These are phyloP conservation scores for Protomyces pachydermus DNA, from an alignment of 1,139 yeast genomes.

Conservation along the genomic window DNA sequence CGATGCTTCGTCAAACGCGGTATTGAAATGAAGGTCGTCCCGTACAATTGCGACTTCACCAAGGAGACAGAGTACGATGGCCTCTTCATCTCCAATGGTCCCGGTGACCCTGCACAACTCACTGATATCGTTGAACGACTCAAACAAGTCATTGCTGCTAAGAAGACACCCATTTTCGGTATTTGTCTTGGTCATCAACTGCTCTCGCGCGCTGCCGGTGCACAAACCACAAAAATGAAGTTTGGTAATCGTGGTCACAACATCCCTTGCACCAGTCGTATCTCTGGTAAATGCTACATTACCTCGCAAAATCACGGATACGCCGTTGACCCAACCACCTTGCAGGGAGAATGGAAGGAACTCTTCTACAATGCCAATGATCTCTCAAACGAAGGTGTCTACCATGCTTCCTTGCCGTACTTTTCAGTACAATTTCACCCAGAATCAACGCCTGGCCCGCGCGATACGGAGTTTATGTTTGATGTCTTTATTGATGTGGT, in stretches of 20 bases:
- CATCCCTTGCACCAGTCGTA: constrained; percentile 91
- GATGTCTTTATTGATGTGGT: constrained; percentile 88
- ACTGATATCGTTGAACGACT: constrained; percentile 58
- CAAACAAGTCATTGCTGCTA: constrained; percentile 52
- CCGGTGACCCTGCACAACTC: constrained; percentile 96
- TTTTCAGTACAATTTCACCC: constrained; percentile 99
- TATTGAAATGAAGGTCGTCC: constrained; percentile 91
- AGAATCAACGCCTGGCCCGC: constrained; percentile 98
- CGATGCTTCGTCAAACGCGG: constrained; percentile 96
- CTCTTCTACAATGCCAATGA: constrained; percentile 94
- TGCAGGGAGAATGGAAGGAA: constrained; percentile 79
- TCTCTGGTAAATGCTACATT: constrained; percentile 94
- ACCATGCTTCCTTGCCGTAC: constrained; percentile 77
- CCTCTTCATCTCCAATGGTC: constrained; percentile 94
- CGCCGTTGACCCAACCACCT: constrained; percentile 82
- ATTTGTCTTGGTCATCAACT: constrained; percentile 98
- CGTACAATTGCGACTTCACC: constrained; percentile 87
- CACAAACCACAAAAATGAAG: constrained; percentile 82
- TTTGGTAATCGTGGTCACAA: constrained; percentile 99
- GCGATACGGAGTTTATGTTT: constrained; percentile 95
- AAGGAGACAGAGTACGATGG: constrained; percentile 73
- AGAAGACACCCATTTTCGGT: constrained; percentile 46
- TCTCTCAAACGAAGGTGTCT: constrained; percentile 97
- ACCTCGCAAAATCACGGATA: constrained; percentile 99
- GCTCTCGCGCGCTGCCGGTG: constrained; percentile 93